Conservation (phyloP, 306 rosid genomes). For the Cicer judaicum region DNA sequence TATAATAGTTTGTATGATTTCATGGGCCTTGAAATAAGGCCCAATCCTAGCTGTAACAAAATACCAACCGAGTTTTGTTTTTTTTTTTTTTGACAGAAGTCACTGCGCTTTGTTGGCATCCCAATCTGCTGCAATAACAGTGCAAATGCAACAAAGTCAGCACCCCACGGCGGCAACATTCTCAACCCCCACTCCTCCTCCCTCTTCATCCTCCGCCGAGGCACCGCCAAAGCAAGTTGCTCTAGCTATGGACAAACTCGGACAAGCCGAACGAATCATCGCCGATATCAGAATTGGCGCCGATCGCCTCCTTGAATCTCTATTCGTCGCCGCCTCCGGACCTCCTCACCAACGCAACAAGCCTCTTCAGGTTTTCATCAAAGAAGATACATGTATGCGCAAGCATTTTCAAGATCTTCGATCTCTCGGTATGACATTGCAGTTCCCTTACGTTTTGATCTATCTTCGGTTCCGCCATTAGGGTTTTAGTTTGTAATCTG, state of each 20-base stretch:
- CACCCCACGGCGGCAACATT: constrained; percentile 48
- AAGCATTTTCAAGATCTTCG: constrained; percentile 82
- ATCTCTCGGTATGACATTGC: constrained; percentile 58
- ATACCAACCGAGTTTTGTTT: background rate
- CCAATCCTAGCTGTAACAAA: constrained; percentile 42
- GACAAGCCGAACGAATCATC: constrained; percentile 76
- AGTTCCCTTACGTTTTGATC: background rate
- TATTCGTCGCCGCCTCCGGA: constrained; percentile 67
- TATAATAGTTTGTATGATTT: too few species aligned
- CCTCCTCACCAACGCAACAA: constrained; percentile 77
- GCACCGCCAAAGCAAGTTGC: constrained; percentile 98
- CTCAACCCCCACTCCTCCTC: constrained; percentile 50
- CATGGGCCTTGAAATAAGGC: constrained; percentile 17
- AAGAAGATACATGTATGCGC: constrained; percentile 85
- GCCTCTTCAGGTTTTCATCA: constrained; percentile 65
- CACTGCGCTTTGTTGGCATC: constrained; percentile 11
- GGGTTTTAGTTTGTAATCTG: constrained; percentile 22
- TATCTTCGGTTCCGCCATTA: background rate
- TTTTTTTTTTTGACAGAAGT: background rate
- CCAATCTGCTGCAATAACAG: background rate
- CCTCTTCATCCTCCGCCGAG: constrained; percentile 56
- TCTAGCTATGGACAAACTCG: constrained; percentile 76
- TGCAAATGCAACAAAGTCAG: constrained; percentile 61
- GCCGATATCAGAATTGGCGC: constrained; percentile 79
- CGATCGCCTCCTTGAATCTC: constrained; percentile 88